These are phyloP conservation scores for Yamadazyma dendronema DNA, from an alignment of 1,139 yeast species.

Conservation along the genomic window DNA sequence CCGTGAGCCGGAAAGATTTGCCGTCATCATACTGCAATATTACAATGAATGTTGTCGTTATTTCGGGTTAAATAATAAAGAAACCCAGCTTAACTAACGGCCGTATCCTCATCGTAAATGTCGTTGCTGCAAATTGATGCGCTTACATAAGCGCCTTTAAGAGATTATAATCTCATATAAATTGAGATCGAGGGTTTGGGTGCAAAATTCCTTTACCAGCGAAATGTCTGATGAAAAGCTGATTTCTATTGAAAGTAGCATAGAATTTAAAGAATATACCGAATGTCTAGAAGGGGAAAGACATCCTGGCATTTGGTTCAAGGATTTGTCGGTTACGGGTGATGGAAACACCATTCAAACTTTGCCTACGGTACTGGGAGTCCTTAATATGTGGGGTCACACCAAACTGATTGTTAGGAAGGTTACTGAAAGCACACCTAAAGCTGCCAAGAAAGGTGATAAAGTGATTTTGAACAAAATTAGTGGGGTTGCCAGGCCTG, in stretches of 20 bases:
- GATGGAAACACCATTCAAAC: slow-evolving; percentile 2
- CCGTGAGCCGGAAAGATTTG: too few relatives aligned
- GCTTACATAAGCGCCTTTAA: slow-evolving; percentile 28
- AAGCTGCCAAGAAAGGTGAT: neutral
- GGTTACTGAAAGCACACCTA: neutral
- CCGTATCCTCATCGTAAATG: too few relatives aligned
- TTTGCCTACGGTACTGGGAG: slow-evolving; percentile 1
- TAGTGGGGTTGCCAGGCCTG: slow-evolving; percentile 50
- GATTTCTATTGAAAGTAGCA: neutral
- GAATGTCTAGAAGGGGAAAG: slow-evolving; percentile 13
- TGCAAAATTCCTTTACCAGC: too few relatives aligned
- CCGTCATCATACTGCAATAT: too few relatives aligned
- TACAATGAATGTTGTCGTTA: too few relatives aligned
- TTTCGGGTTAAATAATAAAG: too few relatives aligned
- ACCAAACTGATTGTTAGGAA: neutral
- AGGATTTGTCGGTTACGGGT: slow-evolving; percentile 4
- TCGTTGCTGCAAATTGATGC: neutral
- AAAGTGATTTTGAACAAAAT: slow-evolving; percentile 43
- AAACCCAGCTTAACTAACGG: too few relatives aligned
- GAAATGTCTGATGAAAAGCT: neutral
- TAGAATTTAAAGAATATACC: neutral
- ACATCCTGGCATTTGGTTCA: slow-evolving; percentile 20
- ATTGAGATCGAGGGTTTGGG: too few relatives aligned
- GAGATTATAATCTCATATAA: neutral
- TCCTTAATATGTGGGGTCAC: slow-evolving; percentile 1